A percentile compares a stretch with the other conserved stretches of the same genome.
Conservation (phyloP, 176 grass and related monocot genomes). For the Puccinellia tenuiflora region DNA sequence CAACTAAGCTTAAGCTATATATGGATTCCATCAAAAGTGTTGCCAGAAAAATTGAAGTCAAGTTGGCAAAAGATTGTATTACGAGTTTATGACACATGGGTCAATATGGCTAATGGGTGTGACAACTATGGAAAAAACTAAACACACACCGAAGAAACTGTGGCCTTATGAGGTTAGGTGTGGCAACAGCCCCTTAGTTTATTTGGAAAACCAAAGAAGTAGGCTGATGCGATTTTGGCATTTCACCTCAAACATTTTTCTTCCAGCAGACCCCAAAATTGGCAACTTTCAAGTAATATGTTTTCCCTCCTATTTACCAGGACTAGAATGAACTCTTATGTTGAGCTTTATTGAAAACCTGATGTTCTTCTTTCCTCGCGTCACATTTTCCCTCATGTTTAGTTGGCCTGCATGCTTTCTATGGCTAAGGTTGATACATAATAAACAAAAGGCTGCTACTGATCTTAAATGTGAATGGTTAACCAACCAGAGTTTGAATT, state of each 20-base stretch:
- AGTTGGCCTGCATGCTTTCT: no score
- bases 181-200: not conserved
- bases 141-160: not conserved
- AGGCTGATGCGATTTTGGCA: not conserved
- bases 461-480: not conserved
- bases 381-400: no score
- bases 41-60: not conserved
- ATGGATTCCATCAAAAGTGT: not conserved
- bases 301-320: not conserved
- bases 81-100: not conserved
- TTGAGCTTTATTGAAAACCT: not conserved
- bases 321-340: not conserved
- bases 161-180: not conserved
- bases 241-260: not conserved
- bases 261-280: not conserved
- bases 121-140: not conserved
- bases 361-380: no score
- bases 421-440: no score
- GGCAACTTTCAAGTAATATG: not conserved
- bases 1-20: not conserved
- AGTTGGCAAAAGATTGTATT: not conserved
- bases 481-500: slow-evolving; percentile 1
- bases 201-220: not conserved
- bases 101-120: not conserved
- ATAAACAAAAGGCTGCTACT: no score